Base-by-base conservation (phyloP, 805 yeast species). In the Spathaspora girioi region DNA sequence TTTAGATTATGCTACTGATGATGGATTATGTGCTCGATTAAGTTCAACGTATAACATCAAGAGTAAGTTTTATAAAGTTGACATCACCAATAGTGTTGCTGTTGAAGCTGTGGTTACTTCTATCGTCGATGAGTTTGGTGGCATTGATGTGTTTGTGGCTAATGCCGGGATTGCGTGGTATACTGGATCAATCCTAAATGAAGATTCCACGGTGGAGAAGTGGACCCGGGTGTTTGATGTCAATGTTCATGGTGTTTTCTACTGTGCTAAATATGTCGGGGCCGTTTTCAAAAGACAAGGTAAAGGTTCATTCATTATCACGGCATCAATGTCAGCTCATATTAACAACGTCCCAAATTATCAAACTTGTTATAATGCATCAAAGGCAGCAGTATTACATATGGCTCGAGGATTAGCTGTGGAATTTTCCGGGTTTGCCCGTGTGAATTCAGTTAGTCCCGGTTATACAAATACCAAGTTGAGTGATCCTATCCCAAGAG, bases 301-400 rank as follows among this genome's bases (percentile, higher is more conserved):
- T 15, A 70, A 68, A 53, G 97, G 97, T 31, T 86, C 96, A 1
- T 75, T 91, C 59, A 82, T 90, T 59, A 78, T 87, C 68, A 90
- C 97, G 5, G 91, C 96, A 5, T 88, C 96, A 40, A 90, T 90
- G 88, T 86, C 94, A 26, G 97, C 89, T 14, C 90, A 85, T 70
- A 84, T 91, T 60, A 94, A 83, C 60, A 90, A 90, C 68, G 81
- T 83, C 55, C 97, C 97, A 20, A 94, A 91, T 68, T 75, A 82
- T 64, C 97, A 90, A 71, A 87, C 96, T 12, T 83, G 87, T 40
- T 89, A 89, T 75, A 89, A 89, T 63, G 89, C 90, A 14, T 87
- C 91, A 59, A 90, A 89, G 75, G 96, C 96, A 41, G 96, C 84
- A 11, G 84, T 88, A 26, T 65, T 84, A 56, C 96, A 90, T 63